Percentiles rank a stretch among this genome's conserved stretches.
These are phyloP conservation scores for Coelastrella sp. DNA, from an alignment of 139 green algal genomes.

Conservation along the genomic window DNA sequence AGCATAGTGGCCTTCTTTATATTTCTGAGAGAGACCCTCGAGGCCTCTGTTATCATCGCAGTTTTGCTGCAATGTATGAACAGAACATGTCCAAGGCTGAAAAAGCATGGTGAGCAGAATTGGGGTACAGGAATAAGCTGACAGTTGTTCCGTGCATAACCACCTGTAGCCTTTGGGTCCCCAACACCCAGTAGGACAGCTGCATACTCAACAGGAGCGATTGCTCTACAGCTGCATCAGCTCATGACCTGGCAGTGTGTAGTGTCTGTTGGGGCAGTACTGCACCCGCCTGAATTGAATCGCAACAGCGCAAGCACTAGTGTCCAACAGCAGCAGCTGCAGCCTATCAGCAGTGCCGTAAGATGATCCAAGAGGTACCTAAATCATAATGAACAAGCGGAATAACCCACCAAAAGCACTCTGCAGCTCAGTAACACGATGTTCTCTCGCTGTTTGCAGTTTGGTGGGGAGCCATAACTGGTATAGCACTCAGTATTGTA, in stretches of 20 bases:
- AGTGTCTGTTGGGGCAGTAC: no score
- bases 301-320: background rate
- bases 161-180: no score
- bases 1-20: slow-evolving; percentile 69
- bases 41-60: slow-evolving; percentile 67
- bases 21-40: slow-evolving; percentile 69
- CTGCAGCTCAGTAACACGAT: background rate
- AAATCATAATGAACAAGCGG: no score
- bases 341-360: no score
- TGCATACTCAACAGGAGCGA: no score
- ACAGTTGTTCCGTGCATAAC: no score
- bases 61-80: slow-evolving; percentile 67
- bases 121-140: no score
- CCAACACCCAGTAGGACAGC: no score
- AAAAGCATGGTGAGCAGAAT: slow-evolving; percentile 52
- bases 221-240: no score
- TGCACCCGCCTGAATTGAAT: background rate
- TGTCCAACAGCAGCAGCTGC: background rate
- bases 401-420: no score
- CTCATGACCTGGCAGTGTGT: no score
- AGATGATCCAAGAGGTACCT: no score
- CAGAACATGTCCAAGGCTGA: slow-evolving; percentile 50
- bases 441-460: slow-evolving; percentile 47
- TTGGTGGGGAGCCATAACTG: slow-evolving; percentile 64
- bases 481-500: slow-evolving; percentile 54